Percentiles rank a stretch among this genome's conserved stretches.
phyloP scores from a whole-genome alignment of 176 grass and related monocot genomes.

The Zoysia japonica region DNA sequence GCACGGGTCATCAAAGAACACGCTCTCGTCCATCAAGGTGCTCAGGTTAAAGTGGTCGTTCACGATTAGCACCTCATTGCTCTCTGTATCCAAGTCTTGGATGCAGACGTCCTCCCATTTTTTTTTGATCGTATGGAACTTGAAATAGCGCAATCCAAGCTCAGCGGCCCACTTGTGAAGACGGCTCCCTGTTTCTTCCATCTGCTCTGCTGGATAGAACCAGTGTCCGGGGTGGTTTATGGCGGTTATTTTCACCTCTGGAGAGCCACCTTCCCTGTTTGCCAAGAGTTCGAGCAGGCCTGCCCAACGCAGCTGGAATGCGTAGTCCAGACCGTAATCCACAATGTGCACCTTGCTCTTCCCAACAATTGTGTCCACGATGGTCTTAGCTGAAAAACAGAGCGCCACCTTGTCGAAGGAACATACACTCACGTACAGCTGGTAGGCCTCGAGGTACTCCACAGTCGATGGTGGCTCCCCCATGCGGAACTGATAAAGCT shows the following conservation, averaged over 20 bases:
- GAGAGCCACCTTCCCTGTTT: constrained; percentile 17
- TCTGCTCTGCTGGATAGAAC: constrained; percentile 28
- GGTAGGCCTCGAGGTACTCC: constrained; percentile 41
- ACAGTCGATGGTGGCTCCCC: background rate
- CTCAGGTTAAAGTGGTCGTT: constrained; percentile 15
- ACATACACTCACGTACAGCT: constrained; percentile 35
- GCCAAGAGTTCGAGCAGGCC: constrained; percentile 25
- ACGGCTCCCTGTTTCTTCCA: constrained; percentile 36
- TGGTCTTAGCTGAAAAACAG: constrained; percentile 18
- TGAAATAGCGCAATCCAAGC: constrained; percentile 40
- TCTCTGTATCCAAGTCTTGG: constrained; percentile 30
- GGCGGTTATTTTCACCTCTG: constrained; percentile 45
- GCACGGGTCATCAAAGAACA: constrained; percentile 13
- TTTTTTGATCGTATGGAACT: constrained; percentile 15
- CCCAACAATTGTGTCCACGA: constrained; percentile 8
- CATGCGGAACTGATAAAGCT: constrained; percentile 26
- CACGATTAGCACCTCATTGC: constrained; percentile 51
- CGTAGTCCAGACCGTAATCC: constrained; percentile 33
- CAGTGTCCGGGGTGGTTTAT: constrained; percentile 14
- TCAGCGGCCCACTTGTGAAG: constrained; percentile 31
- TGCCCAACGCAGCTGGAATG: constrained; percentile 38
- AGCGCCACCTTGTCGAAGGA: constrained; percentile 13
- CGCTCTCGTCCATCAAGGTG: constrained; percentile 36
- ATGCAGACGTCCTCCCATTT: constrained; percentile 42
- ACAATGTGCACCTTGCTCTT: constrained; percentile 45